Conservation (phyloP, 257 asterid species). For the Nyctanthes arbortristis region DNA sequence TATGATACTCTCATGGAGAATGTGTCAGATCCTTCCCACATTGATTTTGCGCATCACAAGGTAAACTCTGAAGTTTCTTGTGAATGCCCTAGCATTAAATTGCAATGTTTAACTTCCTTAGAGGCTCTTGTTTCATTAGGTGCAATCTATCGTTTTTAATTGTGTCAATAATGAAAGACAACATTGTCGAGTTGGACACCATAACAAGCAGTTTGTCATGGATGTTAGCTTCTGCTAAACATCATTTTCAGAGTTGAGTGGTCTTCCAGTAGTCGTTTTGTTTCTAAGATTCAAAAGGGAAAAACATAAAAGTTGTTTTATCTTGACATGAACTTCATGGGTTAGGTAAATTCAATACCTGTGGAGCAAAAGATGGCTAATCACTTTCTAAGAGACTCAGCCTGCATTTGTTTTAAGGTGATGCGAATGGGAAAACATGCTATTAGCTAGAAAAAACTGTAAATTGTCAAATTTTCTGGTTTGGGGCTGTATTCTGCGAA, state of each 20-base stretch:
- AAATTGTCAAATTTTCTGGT: neutral
- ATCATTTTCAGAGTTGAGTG: neutral
- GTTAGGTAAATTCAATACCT: slow-evolving; percentile 6
- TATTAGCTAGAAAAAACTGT: slow-evolving; percentile 1
- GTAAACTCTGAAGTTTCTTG: slow-evolving; percentile 28
- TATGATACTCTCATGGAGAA: slow-evolving; percentile 99
- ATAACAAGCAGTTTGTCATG: neutral
- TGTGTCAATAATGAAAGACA: neutral
- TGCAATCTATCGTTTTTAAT: slow-evolving; percentile 1
- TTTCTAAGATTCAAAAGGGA: neutral
- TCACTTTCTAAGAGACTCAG: neutral
- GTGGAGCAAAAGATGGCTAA: neutral
- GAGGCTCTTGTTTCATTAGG: slow-evolving; percentile 7
- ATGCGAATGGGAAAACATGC: neutral
- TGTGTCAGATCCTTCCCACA: slow-evolving; percentile 98
- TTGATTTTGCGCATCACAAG: slow-evolving; percentile 98
- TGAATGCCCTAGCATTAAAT: neutral
- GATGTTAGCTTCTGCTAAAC: neutral
- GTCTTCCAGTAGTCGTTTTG: neutral
- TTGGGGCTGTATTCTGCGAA: neutral
- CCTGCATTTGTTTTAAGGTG: neutral
- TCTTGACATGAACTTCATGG: neutral
- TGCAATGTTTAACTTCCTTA: neutral
- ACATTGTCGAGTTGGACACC: neutral
- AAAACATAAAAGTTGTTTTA: neutral